Evolutionary conservation across 1,139 yeast species (phyloP).

Genomic region (Saccharomycopsis hybrid): DNA sequence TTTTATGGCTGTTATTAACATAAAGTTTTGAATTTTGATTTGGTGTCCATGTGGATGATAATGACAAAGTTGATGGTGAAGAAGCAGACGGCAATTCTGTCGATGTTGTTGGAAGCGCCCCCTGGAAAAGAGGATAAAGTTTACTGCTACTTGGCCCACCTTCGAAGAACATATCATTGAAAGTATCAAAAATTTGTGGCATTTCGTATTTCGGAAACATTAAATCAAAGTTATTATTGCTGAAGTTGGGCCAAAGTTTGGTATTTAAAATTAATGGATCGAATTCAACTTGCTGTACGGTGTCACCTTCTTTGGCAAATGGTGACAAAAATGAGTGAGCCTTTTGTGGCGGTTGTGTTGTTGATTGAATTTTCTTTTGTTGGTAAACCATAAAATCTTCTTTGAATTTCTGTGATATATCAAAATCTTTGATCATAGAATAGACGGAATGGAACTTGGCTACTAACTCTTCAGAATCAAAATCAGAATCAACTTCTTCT

Average conservation of each 20-base stretch:
- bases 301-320: background rate
- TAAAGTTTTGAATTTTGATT: too few relatives aligned
- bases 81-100: too few relatives aligned
- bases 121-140: too few relatives aligned
- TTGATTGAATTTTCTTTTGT: too few relatives aligned
- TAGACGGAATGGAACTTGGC: slow-evolving; percentile 7
- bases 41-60: too few relatives aligned
- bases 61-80: too few relatives aligned
- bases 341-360: too few relatives aligned
- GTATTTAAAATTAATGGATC: slow-evolving; percentile 8
- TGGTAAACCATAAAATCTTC: too few relatives aligned
- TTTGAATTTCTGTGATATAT: slow-evolving; percentile 1
- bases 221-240: slow-evolving; percentile 1
- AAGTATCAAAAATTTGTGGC: background rate
- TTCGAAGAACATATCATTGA: slow-evolving; percentile 8
- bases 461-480: slow-evolving; percentile 3
- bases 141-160: too few relatives aligned
- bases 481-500: background rate
- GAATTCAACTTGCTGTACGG: too few relatives aligned
- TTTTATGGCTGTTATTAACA: slow-evolving; percentile 5
- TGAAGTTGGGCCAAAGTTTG: slow-evolving; percentile 18
- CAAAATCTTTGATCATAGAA: slow-evolving; percentile 11
- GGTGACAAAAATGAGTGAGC: too few relatives aligned
- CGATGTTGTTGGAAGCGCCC: too few relatives aligned
- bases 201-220: background rate